Evolutionary conservation across 352 stramenopile genomes (phyloP), one percentile per base, ranked within the genome.

Genomic region (Phytophthora capsici): DNA sequence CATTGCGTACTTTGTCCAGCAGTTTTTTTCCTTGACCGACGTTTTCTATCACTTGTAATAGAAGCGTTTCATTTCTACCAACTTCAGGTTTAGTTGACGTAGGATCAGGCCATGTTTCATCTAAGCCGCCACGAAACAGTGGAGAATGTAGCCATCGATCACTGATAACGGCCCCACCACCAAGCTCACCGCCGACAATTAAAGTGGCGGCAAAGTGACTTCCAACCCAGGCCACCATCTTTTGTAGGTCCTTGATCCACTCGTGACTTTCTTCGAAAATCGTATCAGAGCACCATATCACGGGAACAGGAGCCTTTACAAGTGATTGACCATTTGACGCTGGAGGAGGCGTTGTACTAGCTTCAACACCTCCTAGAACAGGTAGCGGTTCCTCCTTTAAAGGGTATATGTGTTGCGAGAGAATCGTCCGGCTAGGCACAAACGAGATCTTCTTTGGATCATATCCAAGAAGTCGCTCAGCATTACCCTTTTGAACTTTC

Each of bases 31-130:
- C 88, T 32, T 77, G 75, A 8, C 88, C 88, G 36, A 77, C 52
- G 43, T 92, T 90, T 38, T 91, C 69, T 6, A 94, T 62, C 40
- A 94, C 91, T 68, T 96, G 86, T 26, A 82, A 60, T 10, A 96
- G 57, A 19, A 96, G 71, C 0, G 60, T 28, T 30, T 82, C 68
- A 43, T 93, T 94, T 22, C 80, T 71, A 40, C 63, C 52, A 2
- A 30, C 51, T 9, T 62, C 46, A 55, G 62, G 57, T 3, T 58
- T 43, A 16, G 54, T 45, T 17, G 16, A 16, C 22, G 57, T 23
- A 26, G 25, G 28, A 22, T 48, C 46, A 19, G 61, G 10, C 34
- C 22, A 37, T 43, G 17, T 45, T 26, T 63, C 65, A 55, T 90
- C 79, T 14, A 90, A 57, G 28, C 81, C 84, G 50, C 84, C 84